Conservation (phyloP, 768 basidiomycete species). For the Kwoniella europaea region DNA sequence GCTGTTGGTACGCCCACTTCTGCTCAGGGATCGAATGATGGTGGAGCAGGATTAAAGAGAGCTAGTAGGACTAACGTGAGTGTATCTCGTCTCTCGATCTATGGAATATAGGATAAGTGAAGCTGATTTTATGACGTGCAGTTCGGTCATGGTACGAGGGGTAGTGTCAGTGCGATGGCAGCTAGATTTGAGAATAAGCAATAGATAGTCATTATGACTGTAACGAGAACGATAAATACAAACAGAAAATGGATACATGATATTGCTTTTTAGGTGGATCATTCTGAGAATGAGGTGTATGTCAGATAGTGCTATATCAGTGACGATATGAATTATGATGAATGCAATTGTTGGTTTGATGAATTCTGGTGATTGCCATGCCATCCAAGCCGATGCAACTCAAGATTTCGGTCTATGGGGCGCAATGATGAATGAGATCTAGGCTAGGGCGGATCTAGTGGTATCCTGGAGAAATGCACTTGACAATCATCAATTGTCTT, state of each 20-base stretch:
- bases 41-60: constrained; percentile 23
- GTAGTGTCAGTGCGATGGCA: constrained; percentile 36
- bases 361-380: too few relatives aligned
- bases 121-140: constrained; percentile 1
- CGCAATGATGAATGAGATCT: too few relatives aligned
- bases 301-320: too few relatives aligned
- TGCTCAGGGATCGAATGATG: constrained; percentile 1
- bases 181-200: constrained; percentile 37
- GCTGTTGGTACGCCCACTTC: constrained; percentile 13
- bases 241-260: too few relatives aligned
- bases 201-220: not conserved
- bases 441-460: too few relatives aligned
- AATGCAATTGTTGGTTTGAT: too few relatives aligned
- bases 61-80: constrained; percentile 20
- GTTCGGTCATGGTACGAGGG: constrained; percentile 32
- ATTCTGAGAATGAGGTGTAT: too few relatives aligned
- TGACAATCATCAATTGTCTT: not conserved
- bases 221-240: too few relatives aligned
- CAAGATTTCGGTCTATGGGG: too few relatives aligned
- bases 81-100: not conserved
- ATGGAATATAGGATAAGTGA: not conserved
- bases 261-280: too few relatives aligned
- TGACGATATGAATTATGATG: too few relatives aligned
- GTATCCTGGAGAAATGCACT: not conserved
- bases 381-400: too few relatives aligned